These are phyloP conservation scores for Rosa rugosa DNA, from an alignment of 306 rosid species.

Conservation along the genomic window DNA sequence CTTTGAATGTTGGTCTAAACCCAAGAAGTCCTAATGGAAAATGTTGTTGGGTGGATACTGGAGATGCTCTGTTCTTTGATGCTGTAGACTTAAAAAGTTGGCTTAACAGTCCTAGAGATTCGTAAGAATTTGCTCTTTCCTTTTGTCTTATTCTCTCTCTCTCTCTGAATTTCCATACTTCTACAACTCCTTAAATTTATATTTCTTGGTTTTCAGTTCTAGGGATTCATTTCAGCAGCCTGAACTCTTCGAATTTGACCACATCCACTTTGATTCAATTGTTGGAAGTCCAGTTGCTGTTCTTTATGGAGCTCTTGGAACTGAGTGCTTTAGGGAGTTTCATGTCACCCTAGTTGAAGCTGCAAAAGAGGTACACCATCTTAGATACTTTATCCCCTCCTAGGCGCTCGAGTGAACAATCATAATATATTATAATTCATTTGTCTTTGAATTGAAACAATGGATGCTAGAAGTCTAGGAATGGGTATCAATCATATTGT, in stretches of 20 bases:
- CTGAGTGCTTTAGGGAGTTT: slow-evolving; percentile 80
- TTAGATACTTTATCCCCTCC: slow-evolving; percentile 17
- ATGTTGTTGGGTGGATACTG: slow-evolving; percentile 93
- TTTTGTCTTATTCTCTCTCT: background rate
- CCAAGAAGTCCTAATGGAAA: slow-evolving; percentile 56
- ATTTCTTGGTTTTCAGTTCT: slow-evolving; percentile 38
- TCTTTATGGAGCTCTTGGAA: slow-evolving; percentile 92
- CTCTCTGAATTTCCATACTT: background rate
- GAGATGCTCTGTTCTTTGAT: slow-evolving; percentile 60
- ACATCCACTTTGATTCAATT: slow-evolving; percentile 68
- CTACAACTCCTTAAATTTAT: slow-evolving; percentile 1
- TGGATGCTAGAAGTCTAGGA: slow-evolving; percentile 1
- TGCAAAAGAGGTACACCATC: slow-evolving; percentile 64
- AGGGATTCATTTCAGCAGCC: slow-evolving; percentile 68
- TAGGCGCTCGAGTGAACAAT: background rate
- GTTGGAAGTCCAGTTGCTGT: slow-evolving; percentile 67
- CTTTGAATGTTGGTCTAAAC: slow-evolving; percentile 43
- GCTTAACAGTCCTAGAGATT: slow-evolving; percentile 45
- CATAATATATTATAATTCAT: slow-evolving; percentile 4
- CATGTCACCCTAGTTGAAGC: slow-evolving; percentile 70
- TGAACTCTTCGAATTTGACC: slow-evolving; percentile 87
- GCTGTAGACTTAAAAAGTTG: slow-evolving; percentile 51
- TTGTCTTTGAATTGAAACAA: slow-evolving; percentile 5
- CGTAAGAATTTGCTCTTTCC: slow-evolving; percentile 41
- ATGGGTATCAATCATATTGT: background rate